A percentile compares a stretch with the other conserved stretches of the same genome.
Evolutionary conservation across 768 basidiomycete genomes (phyloP).

Genomic region (Tricholoma terreum): DNA sequence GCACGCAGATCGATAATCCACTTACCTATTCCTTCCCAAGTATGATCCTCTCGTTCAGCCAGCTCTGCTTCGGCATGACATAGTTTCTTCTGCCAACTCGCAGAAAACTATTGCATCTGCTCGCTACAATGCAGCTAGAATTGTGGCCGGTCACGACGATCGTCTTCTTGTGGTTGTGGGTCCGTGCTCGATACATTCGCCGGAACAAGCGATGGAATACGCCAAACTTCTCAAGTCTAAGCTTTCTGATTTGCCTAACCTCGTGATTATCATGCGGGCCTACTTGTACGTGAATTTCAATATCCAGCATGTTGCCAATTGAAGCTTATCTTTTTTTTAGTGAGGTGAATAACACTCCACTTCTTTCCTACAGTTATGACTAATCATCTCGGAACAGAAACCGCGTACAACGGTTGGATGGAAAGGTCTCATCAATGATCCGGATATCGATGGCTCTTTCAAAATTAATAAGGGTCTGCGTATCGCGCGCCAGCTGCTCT

Average conservation of each 20-base stretch:
- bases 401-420: constrained; percentile 96
- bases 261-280: constrained; percentile 92
- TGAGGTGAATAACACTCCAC: constrained; percentile 25
- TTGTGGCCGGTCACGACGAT: constrained; percentile 82
- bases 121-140: constrained; percentile 73
- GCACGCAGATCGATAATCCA: background rate
- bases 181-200: constrained; percentile 92
- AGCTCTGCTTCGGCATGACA: constrained; percentile 84
- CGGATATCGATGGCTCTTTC: constrained; percentile 93
- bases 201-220: constrained; percentile 82
- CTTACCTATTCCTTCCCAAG: constrained; percentile 36
- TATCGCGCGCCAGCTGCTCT: constrained; percentile 82
- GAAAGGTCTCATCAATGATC: constrained; percentile 96
- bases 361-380: background rate
- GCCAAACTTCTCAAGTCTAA: constrained; percentile 69
- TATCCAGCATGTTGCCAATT: background rate
- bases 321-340: constrained; percentile 20
- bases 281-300: constrained; percentile 78
- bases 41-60: constrained; percentile 98
- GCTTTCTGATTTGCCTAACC: constrained; percentile 64
- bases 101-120: constrained; percentile 76
- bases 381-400: constrained; percentile 52
- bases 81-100: constrained; percentile 62
- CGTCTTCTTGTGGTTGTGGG: constrained; percentile 90
- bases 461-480: constrained; percentile 96